phyloP scores from a whole-genome alignment of 306 rosid species.

The Glycine tomentella region DNA sequence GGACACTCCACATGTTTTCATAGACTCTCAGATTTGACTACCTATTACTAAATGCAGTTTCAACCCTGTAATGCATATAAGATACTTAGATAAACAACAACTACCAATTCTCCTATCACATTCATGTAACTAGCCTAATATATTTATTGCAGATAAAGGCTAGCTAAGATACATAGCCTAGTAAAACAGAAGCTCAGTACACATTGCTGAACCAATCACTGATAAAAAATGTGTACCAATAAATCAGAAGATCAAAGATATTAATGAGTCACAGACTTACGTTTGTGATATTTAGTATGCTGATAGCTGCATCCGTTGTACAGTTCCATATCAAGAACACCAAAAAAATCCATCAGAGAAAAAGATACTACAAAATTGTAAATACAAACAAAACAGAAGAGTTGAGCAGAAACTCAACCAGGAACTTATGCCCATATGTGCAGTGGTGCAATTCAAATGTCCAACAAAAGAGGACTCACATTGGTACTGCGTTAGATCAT shows the following conservation, averaged over 20 bases:
- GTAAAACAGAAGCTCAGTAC: conserved; percentile 40
- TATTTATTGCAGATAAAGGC: conserved; percentile 3
- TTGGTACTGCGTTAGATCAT: conserved; percentile 24
- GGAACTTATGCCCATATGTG: background rate
- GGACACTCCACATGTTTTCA: background rate
- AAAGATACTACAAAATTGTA: conserved; percentile 25
- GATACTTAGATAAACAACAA: background rate
- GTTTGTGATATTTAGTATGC: conserved; percentile 99
- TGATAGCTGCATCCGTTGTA: conserved; percentile 84
- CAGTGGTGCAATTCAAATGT: background rate
- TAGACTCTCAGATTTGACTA: background rate
- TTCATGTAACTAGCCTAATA: conserved; percentile 24
- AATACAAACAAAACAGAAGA: background rate
- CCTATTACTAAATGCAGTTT: conserved; percentile 34
- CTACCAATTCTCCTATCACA: background rate
- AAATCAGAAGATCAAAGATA: conserved; percentile 33
- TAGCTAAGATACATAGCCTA: conserved; percentile 20
- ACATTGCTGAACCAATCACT: conserved; percentile 24
- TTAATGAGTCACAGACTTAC: conserved; percentile 67
- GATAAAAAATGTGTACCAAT: conserved; percentile 13
- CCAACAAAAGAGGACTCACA: conserved; percentile 5
- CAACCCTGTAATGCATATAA: background rate
- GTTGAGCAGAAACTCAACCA: conserved; percentile 13
- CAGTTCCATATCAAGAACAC: conserved; percentile 59
- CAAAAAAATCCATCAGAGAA: conserved; percentile 48